phyloP scores from a whole-genome alignment of 768 basidiomycete genomes.

The Auriscalpium vulgare region DNA sequence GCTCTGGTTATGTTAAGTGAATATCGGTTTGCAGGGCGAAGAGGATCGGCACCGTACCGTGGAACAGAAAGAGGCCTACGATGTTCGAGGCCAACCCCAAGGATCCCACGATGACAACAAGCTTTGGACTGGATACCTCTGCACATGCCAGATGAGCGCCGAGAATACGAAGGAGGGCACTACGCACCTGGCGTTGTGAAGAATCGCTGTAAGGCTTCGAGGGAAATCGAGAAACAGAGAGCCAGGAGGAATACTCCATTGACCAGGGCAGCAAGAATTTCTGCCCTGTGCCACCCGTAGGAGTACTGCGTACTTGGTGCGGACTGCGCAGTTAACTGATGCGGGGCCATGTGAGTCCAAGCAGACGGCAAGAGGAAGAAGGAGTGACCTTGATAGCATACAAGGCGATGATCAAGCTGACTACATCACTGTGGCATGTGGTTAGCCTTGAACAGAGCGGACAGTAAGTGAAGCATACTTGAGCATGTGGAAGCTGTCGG shows the following conservation, averaged over 20 bases:
- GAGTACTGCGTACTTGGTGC: slow-evolving; percentile 72
- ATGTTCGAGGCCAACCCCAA: slow-evolving; percentile 88
- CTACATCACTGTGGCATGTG: slow-evolving; percentile 68
- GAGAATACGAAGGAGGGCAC: not conserved
- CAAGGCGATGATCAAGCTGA: slow-evolving; percentile 90
- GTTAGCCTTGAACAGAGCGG: slow-evolving; percentile 1
- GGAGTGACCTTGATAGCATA: slow-evolving; percentile 80
- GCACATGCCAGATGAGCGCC: slow-evolving; percentile 5
- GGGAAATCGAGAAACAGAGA: slow-evolving; percentile 89
- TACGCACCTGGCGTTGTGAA: slow-evolving; percentile 70
- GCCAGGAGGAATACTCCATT: slow-evolving; percentile 97
- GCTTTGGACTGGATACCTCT: slow-evolving; percentile 85
- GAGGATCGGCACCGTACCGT: slow-evolving; percentile 46
- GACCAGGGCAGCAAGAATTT: slow-evolving; percentile 88
- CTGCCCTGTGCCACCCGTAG: slow-evolving; percentile 99
- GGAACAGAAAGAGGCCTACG: slow-evolving; percentile 90
- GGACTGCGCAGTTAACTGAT: slow-evolving; percentile 55
- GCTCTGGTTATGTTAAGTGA: slow-evolving; percentile 4
- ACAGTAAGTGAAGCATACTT: slow-evolving; percentile 49
- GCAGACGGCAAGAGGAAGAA: slow-evolving; percentile 5
- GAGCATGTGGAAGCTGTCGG: slow-evolving; percentile 98
- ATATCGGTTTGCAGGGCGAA: not conserved
- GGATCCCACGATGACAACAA: slow-evolving; percentile 86
- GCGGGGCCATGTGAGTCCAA: slow-evolving; percentile 3
- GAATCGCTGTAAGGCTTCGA: slow-evolving; percentile 90